Evolutionary conservation across 495 filamentous ascomycete genomes (phyloP), one percentile per base, ranked within the genome.

Genomic region (Daldinia concentrica): DNA sequence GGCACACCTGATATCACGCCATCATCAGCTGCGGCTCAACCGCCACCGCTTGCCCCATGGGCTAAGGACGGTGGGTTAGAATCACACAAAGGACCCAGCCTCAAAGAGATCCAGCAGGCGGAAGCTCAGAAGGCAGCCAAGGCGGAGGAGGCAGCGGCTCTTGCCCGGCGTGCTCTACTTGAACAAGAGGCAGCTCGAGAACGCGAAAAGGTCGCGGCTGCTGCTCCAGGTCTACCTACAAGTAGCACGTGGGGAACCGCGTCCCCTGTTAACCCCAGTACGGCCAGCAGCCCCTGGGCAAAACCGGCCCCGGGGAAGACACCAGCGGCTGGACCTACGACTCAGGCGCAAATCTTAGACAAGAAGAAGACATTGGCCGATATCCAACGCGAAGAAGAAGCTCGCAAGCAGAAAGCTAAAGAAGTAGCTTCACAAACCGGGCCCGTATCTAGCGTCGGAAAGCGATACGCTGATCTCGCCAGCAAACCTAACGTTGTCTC

Each of bases 301-400:
- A 77, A 90, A 81, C 78, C 94, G 85, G 82, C 77, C 76, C 68
- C 80, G 11, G 71, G 78, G 17, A 83, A 83, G 61, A 72, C 54
- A 19, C 60, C 50, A 14, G 58, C 64, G 4, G 68, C 72, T 7
- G 72, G 62, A 7, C 75, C 80, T 9, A 67, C 79, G 11, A 74
- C 85, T 43, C 78, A 85, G 14, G 79, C 80, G 5, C 73, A 84
- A 17, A 74, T 72, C 9, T 76, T 84, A 17, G 76, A 83, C 24
- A 81, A 87, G 32, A 94, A 94, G 85, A 98, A 97, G 86, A 97
- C 94, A 0, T 85, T 98, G 32, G 92, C 92, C 55, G 95, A 98
- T 64, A 98, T 98, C 66, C 95, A 98, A 77, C 93, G 94, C 74
- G 95, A 99, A 82, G 95, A 99, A 73, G 95, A 98, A 76, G 85